Percentiles rank a stretch among this genome's conserved stretches.
Evolutionary conservation across 108 stramenopile species (phyloP).

Genomic region (Cylindrotheca closterium): DNA sequence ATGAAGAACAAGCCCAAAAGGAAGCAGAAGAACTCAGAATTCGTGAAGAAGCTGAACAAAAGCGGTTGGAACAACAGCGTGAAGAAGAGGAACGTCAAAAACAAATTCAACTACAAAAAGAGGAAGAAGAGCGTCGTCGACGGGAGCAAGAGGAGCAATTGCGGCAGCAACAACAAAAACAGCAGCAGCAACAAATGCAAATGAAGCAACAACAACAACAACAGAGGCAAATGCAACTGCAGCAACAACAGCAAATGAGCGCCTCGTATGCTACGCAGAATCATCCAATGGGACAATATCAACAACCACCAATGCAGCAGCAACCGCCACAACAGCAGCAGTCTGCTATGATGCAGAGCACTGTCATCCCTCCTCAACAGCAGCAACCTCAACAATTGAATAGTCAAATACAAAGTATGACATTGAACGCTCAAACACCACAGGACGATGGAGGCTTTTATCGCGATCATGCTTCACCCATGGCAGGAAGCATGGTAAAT

Average conservation of each 20-base stretch:
- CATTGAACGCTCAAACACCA: not conserved
- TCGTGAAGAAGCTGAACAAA: not conserved
- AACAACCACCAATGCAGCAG: constrained; percentile 11
- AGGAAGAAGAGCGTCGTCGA: constrained; percentile 24
- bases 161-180: constrained; percentile 28
- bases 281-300: not conserved
- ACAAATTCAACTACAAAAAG: constrained; percentile 35
- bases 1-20: constrained; percentile 37
- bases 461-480: constrained; percentile 20
- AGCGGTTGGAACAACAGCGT: constrained; percentile 3
- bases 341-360: constrained; percentile 4
- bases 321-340: not conserved
- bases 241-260: constrained; percentile 17
- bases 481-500: not conserved
- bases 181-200: constrained; percentile 25
- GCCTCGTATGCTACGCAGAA: constrained; percentile 3
- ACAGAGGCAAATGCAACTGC: constrained; percentile 20
- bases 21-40: constrained; percentile 10
- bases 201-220: constrained; percentile 28
- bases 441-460: constrained; percentile 18
- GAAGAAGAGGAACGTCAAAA: constrained; percentile 29
- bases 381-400: constrained; percentile 6
- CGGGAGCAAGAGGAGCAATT: constrained; percentile 24
- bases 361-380: not conserved
- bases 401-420: not conserved